Percentiles rank a stretch among this genome's conserved stretches.
Conservation (phyloP, 1,284 basidiomycete genomes). For the Earliella scabrosa region DNA sequence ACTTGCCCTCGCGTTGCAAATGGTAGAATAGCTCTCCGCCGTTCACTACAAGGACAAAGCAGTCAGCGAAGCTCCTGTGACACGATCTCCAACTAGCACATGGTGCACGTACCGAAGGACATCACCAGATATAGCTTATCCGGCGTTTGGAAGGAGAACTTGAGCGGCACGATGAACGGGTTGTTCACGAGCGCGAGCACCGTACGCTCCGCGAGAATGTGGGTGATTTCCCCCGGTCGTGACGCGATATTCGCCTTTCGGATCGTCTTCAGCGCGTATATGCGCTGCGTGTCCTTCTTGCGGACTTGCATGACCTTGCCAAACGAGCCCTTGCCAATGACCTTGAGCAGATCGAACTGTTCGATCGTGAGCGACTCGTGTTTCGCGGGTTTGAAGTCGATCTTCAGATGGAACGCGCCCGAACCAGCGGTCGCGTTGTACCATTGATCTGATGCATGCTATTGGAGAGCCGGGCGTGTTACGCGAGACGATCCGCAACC, state of each 20-base stretch:
- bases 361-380: constrained; percentile 92
- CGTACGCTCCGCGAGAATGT: constrained; percentile 96
- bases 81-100: neutral
- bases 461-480: no score
- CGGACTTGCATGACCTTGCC: constrained; percentile 99
- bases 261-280: constrained; percentile 99
- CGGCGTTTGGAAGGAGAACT: constrained; percentile 98
- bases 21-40: constrained; percentile 99
- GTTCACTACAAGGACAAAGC: constrained; percentile 64
- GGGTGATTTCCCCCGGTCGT: constrained; percentile 95
- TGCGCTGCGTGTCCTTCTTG: constrained; percentile 97
- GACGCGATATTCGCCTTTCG: constrained; percentile 99
- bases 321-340: constrained; percentile 98
- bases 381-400: constrained; percentile 88
- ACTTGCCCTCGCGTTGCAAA: constrained; percentile 94
- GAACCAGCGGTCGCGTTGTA: constrained; percentile 83
- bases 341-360: constrained; percentile 95
- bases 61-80: neutral
- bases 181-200: constrained; percentile 98
- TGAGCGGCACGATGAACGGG: constrained; percentile 98
- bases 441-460: constrained; percentile 87
- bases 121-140: constrained; percentile 98
- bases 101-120: constrained; percentile 75
- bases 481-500: no score
- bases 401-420: constrained; percentile 95